phyloP scores from a whole-genome alignment of 179 eudicot genomes.

The Vitellaria paradoxa region DNA sequence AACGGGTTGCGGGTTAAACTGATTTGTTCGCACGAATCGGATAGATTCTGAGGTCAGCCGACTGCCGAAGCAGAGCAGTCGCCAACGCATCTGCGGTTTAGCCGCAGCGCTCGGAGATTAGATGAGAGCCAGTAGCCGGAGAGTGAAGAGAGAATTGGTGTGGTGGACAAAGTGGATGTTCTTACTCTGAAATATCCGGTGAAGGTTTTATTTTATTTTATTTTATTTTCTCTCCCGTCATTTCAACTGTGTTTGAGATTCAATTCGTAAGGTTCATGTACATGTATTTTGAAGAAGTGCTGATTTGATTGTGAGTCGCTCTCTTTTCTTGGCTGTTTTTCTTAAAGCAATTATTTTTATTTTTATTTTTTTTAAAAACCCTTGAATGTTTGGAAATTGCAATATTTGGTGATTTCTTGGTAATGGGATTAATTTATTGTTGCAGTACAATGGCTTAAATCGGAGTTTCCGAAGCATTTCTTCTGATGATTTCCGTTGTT shows the following conservation, averaged over 20 bases:
- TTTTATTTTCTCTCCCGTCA: background rate
- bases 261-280: background rate
- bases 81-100: too few species aligned
- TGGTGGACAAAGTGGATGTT: background rate
- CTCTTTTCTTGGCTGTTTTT: background rate
- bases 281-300: too few species aligned
- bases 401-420: background rate
- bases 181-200: background rate
- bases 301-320: background rate
- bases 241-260: background rate
- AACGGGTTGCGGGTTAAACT: too few species aligned
- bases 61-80: too few species aligned
- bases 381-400: too few species aligned
- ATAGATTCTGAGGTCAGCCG: too few species aligned
- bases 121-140: too few species aligned
- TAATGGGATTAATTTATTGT: background rate
- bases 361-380: too few species aligned
- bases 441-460: background rate
- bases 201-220: background rate
- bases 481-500: background rate
- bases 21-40: too few species aligned
- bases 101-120: too few species aligned
- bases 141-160: too few species aligned
- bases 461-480: background rate
- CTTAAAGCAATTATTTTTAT: too few species aligned